Conservation (phyloP, 441 rosid genomes). For the Theobroma grandiflorum region DNA sequence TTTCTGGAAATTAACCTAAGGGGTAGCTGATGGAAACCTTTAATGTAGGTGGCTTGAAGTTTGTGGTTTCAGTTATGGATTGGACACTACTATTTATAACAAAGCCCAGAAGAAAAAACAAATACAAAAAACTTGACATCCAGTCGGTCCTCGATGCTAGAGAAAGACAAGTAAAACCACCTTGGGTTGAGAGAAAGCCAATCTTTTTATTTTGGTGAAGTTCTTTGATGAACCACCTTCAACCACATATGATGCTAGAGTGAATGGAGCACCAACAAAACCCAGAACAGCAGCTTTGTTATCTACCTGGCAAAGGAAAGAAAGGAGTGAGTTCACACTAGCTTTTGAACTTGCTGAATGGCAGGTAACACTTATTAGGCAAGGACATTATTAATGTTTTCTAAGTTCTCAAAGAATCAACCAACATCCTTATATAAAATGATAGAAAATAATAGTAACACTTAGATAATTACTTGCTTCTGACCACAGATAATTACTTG, state of each 20-base stretch:
- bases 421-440: neutral
- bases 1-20: neutral
- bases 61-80: neutral
- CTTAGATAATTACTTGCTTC: neutral
- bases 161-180: conserved; percentile 37
- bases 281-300: conserved; percentile 89
- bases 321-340: neutral
- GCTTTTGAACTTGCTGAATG: conserved; percentile 4
- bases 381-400: neutral
- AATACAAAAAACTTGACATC: neutral
- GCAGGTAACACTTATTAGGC: neutral
- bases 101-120: neutral
- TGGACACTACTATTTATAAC: neutral
- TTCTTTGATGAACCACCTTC: conserved; percentile 98
- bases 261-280: conserved; percentile 98
- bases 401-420: conserved; percentile 2
- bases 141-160: neutral
- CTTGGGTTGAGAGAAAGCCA: conserved; percentile 95
- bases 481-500: no score
- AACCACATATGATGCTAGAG: conserved; percentile 89
- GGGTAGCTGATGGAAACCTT: neutral
- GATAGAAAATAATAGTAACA: neutral
- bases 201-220: conserved; percentile 78
- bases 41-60: neutral
- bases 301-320: conserved; percentile 59